phyloP scores from a whole-genome alignment of 768 basidiomycete genomes.

The Amanita pseudoporphyria region DNA sequence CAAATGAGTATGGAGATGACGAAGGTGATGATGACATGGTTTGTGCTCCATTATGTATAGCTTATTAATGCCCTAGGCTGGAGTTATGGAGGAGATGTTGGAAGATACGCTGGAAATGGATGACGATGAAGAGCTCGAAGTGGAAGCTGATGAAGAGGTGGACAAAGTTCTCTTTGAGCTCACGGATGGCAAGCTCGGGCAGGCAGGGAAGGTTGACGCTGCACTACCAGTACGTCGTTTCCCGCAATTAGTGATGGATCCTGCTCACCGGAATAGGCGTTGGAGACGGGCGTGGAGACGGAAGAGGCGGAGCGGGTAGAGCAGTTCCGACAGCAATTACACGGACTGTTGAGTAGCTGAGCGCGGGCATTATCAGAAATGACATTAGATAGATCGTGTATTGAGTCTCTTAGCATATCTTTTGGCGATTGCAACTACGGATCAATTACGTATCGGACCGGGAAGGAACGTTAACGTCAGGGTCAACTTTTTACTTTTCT shows the following conservation, averaged over 20 bases:
- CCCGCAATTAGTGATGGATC: conserved; percentile 1
- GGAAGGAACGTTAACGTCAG: background rate
- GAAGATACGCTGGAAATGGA: conserved; percentile 88
- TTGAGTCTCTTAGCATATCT: no score
- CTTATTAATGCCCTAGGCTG: conserved; percentile 48
- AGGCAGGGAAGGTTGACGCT: conserved; percentile 61
- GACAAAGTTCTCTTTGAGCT: conserved; percentile 94
- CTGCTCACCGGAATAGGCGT: conserved; percentile 27
- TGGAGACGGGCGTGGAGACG: conserved; percentile 56
- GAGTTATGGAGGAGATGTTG: conserved; percentile 97
- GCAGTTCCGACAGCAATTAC: conserved; percentile 81
- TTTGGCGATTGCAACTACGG: no score
- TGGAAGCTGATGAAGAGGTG: conserved; percentile 95
- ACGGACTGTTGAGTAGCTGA: conserved; percentile 69
- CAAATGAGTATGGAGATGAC: conserved; percentile 99
- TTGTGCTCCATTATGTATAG: background rate
- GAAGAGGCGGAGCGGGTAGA: conserved; percentile 86
- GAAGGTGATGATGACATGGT: conserved; percentile 46
- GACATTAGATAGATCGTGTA: no score
- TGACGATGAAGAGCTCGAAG: conserved; percentile 90
- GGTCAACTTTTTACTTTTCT: background rate
- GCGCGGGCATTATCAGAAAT: background rate
- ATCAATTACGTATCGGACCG: conserved; percentile 6
- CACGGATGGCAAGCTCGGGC: conserved; percentile 92
- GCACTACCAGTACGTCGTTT: conserved; percentile 61